Evolutionary conservation across 495 filamentous ascomycete species (phyloP), one percentile per base, ranked within the genome.

Genomic region (Sordaria brevicollis): DNA sequence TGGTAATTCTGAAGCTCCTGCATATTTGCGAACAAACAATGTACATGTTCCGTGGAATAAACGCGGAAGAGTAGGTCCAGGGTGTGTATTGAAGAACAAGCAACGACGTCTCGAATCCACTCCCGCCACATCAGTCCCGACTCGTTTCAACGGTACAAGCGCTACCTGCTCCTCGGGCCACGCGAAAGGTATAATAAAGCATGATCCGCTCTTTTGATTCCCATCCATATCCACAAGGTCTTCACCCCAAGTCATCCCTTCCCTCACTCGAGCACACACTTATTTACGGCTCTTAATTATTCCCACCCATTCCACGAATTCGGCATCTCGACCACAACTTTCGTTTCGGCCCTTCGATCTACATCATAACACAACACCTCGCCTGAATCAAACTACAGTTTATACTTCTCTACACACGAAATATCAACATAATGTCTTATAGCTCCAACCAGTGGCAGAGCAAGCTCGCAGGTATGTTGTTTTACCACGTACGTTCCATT

Each of bases 21-120:
- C 76, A 81, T 75, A 74, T 77, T 79, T 76, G 80, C 77, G 81
- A 75, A 71, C 78, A 80, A 81, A 81, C 79, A 81, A 76, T 74
- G 69, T 0, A 31, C 21, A 8, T 62, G 33, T 31, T 13, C 49
- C 49, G 25, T 62, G 49, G 11, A 31, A 62, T 62, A 15, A 62
- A 62, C 49, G 49, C 49, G 15, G 49, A 13, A 57, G 21, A 57
- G 25, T 25, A 62, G 11, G 25, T 31, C 49, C 49, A 62, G 49
- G 49, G 49, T n/a, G 49, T 62, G 49, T 62, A 31, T 62, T 21
- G 25, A 8, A 62, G 25, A 62, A 62, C 49, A 31, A 62, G 49
- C 49, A 62, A 62, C 49, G 8, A 17, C 66, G 75, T 70, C 74
- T 79, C 76, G 76, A 83, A 82, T 83, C 77, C 78, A 69, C 75